Evolutionary conservation across 352 stramenopile genomes (phyloP), one percentile per base, ranked within the genome.

Genomic region (Pythium inflatum): DNA sequence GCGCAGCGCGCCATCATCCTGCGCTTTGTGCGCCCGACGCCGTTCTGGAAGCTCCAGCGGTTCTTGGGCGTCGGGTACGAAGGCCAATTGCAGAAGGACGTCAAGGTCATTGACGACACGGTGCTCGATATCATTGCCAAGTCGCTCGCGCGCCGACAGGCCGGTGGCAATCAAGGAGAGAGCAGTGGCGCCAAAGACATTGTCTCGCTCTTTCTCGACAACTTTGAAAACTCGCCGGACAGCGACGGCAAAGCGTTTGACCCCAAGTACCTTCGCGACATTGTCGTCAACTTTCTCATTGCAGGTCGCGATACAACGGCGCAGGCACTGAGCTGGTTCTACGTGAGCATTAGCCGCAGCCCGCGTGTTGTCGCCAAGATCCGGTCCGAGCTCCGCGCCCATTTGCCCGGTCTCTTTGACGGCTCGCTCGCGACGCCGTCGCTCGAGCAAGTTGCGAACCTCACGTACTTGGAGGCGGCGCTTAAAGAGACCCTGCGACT

Each of bases 201-300:
- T 20, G 56, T 89, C 6, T 83, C 80, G 9, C 70, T 89, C 12
- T 89, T 88, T 50, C 41, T 92, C 24, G 75, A 89, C 28, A 57
- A 49, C 25, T 43, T 76, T 28, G 69, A 73, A 12, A 6, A 18
- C 22, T 50, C 36, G 16, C 68, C 68, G 1, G 51, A 70, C 11
- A 68, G 72, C 18, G 54, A 70, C 9, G 71, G 72, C 14, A 60
- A 33, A 13, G 45, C 40, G 28, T 76, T 87, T 24, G 72, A 87
- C 25, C 77, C 78, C 5, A 71, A 45, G 0, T 89, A 81, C 38
- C 54, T 95, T 0, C 83, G 84, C 14, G 81, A 95, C 62, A 85
- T 97, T 36, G 78, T 92, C 24, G 70, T 95, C 9, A 93, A 82
- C 59, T 91, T 95, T 50, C 68, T 97, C 31, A 88, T 95, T n/a